Percentiles rank a stretch among this genome's conserved stretches.
These are phyloP conservation scores for Penicillium sp. DNA, from an alignment of 2,329 filamentous ascomycete genomes.

Conservation along the genomic window DNA sequence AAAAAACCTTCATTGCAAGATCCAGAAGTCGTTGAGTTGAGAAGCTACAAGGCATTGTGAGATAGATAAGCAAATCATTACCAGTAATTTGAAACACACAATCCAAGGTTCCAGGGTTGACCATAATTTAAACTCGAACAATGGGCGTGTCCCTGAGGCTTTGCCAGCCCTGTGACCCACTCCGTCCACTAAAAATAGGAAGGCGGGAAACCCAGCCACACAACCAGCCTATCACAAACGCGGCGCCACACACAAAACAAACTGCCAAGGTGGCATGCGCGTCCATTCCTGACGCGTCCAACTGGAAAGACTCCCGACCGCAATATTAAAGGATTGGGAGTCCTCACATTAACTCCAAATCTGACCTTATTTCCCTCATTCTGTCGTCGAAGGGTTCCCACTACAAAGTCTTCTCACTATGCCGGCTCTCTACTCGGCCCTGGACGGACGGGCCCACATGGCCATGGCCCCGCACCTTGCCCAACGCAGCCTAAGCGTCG, in stretches of 20 bases:
- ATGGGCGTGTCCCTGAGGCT: neutral
- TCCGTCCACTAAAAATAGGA: neutral
- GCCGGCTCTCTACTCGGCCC: slow-evolving; percentile 28
- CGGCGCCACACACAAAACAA: neutral
- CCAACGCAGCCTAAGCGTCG: slow-evolving; percentile 60
- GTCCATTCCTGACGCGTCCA: slow-evolving; percentile 15
- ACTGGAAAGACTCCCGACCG: neutral
- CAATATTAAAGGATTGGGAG: neutral
- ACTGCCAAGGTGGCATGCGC: slow-evolving; percentile 8
- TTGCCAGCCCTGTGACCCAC: neutral
- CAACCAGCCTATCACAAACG: neutral
- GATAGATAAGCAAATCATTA: no score
- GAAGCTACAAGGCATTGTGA: no score
- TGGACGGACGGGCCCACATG: slow-evolving; percentile 21
- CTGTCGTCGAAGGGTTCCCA: neutral
- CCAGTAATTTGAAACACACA: no score
- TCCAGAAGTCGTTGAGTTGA: no score
- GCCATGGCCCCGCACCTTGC: slow-evolving; percentile 37
- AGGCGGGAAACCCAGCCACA: neutral
- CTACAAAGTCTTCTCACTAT: slow-evolving; percentile 16
- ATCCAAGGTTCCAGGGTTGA: no score
- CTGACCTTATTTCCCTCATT: no score
- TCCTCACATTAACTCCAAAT: neutral
- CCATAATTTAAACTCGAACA: neutral
- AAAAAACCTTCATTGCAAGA: no score